These are phyloP conservation scores for Tolypocladium inflatum DNA, from an alignment of 2,329 filamentous ascomycete species.

Conservation along the genomic window DNA sequence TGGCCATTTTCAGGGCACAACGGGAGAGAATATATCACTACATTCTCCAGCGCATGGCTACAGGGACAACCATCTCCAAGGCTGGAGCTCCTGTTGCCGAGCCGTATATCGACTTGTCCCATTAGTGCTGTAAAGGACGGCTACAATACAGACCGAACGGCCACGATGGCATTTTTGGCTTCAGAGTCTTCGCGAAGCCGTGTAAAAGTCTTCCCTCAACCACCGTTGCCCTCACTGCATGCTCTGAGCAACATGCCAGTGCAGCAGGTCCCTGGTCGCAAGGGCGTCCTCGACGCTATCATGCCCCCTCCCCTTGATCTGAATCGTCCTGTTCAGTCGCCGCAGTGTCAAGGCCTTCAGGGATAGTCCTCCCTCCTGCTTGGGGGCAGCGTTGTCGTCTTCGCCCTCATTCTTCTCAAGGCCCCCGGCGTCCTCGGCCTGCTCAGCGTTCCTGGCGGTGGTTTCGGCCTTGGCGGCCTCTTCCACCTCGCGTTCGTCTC, in stretches of 20 bases:
- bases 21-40: too few relatives aligned
- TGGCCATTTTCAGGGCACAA: too few relatives aligned
- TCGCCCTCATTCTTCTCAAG: slow-evolving; percentile 1
- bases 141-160: background rate
- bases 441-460: background rate
- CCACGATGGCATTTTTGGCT: background rate
- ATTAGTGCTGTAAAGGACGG: too few relatives aligned
- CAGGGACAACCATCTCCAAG: too few relatives aligned
- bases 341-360: slow-evolving; percentile 28
- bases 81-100: too few relatives aligned
- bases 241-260: slow-evolving; percentile 22
- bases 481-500: slow-evolving; percentile 5
- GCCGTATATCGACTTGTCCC: too few relatives aligned
- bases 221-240: background rate
- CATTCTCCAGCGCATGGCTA: too few relatives aligned
- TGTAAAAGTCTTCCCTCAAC: too few relatives aligned
- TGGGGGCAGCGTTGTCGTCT: slow-evolving; percentile 1
- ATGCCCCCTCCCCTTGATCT: slow-evolving; percentile 23
- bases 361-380: slow-evolving; percentile 15
- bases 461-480: slow-evolving; percentile 5
- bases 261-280: slow-evolving; percentile 29
- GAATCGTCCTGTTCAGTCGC: slow-evolving; percentile 29
- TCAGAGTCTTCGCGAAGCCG: background rate
- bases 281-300: slow-evolving; percentile 36
- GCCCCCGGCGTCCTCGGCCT: background rate